Evolutionary conservation across 1,284 basidiomycete species (phyloP), one percentile per base, ranked within the genome.

Genomic region (Fistulina hepatica): DNA sequence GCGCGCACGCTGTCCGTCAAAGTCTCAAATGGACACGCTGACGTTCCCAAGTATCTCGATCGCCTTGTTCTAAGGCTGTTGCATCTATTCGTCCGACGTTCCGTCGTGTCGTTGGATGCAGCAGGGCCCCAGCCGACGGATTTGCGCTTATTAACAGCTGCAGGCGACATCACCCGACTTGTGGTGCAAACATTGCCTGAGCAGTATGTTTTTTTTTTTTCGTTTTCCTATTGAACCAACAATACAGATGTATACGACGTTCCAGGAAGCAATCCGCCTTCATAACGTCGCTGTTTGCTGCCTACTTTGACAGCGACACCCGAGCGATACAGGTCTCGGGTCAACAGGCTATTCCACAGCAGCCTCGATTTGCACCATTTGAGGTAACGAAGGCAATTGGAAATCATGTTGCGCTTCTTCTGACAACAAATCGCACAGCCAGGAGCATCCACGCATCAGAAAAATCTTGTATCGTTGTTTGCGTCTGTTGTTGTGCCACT

Each of bases 31-130:
- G 53, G 59, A 41, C 51, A 94, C 53, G 52, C 60, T 2, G 92
- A 95, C 50, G 66, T 94, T 4, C 60, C 71, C 2, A 86, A 84
- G 56, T 89, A 89, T 52, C 67, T 82, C 31, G 82, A 90, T 43
- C 64, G 68, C 28, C 62, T 95, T 2, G 67, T 89, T 1, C 77
- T 81, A 5, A 63, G 71, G 16, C 50, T 95, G 11, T 85, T 77
- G 49, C 73, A 75, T 24, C 54, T 92, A 11, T 80, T 85, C 46
- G 61, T 90, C 15, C 68, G 63, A 42, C 71, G 78, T 4, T 68
- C 76, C 9, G 48, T 70, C 21, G 49, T 53, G 13, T 53, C 57
- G 5, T 54, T 63, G 12, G 55, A 48, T 8, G 50, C 47, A n/a
- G 43, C 53, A 11, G 47, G 60, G 40, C 57, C 76, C 19, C n/a